Conservation (phyloP, 2,329 filamentous ascomycete genomes). For the Beauveria brongniartii region DNA sequence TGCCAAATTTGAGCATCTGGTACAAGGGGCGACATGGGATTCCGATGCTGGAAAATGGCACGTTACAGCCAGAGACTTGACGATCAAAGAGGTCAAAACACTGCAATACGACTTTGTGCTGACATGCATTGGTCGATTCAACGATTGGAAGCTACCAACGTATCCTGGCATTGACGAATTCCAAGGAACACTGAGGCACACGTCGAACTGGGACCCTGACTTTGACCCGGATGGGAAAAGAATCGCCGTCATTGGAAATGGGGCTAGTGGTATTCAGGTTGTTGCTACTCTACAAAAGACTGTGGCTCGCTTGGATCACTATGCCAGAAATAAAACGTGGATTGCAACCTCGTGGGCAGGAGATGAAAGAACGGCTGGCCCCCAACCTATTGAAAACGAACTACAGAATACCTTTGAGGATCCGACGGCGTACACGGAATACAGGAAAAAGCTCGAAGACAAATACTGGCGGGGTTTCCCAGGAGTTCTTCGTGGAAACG, state of each 20-base stretch:
- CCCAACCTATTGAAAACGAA: conserved; percentile 46
- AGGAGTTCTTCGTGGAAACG: conserved; percentile 44
- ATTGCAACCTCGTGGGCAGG: conserved; percentile 55
- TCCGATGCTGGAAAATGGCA: conserved; percentile 43
- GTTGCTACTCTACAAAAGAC: conserved; percentile 43
- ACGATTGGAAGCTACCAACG: conserved; percentile 54
- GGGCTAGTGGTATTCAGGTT: conserved; percentile 46
- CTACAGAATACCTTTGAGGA: conserved; percentile 52
- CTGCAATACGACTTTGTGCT: conserved; percentile 53
- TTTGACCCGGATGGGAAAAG: conserved; percentile 42
- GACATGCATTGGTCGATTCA: conserved; percentile 57
- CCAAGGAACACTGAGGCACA: conserved; percentile 49
- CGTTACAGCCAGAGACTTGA: conserved; percentile 1
- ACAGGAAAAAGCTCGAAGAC: conserved; percentile 48
- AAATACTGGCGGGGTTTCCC: conserved; percentile 55
- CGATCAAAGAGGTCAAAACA: conserved; percentile 24
- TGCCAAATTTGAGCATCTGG: conserved; percentile 45
- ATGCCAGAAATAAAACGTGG: conserved; percentile 59
- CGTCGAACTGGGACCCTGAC: conserved; percentile 49
- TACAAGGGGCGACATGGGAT: conserved; percentile 50
- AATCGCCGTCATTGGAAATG: conserved; percentile 44
- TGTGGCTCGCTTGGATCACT: conserved; percentile 51
- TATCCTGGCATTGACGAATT: conserved; percentile 50
- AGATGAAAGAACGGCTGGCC: conserved; percentile 44
- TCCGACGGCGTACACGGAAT: conserved; percentile 51